A percentile compares a stretch with the other conserved stretches of the same genome.
phyloP scores from a whole-genome alignment of 164 flowering plant species.

The Nelumbo lutea region DNA sequence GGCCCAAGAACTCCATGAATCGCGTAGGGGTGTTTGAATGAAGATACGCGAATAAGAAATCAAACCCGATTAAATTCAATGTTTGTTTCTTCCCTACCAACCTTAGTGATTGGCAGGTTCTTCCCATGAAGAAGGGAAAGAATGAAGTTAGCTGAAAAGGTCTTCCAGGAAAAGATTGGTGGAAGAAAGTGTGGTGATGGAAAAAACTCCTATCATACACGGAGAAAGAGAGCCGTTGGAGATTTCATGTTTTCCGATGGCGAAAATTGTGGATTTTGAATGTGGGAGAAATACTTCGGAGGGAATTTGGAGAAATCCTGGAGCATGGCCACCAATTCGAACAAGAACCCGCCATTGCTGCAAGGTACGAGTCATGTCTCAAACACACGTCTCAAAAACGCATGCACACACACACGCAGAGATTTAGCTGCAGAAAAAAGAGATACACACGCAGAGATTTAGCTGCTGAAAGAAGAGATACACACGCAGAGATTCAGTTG shows the following conservation, averaged over 20 bases:
- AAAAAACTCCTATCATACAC: constrained; percentile 25
- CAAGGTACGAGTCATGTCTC: no score
- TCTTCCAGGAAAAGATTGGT: constrained; percentile 25
- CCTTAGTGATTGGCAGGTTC: constrained; percentile 34
- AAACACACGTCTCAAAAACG: no score
- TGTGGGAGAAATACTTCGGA: constrained; percentile 40
- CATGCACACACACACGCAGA: no score
- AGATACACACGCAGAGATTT: no score
- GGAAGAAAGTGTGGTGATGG: constrained; percentile 51
- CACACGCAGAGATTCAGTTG: no score
- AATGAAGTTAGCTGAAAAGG: constrained; percentile 32
- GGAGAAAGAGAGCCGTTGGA: constrained; percentile 35
- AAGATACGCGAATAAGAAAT: constrained; percentile 53
- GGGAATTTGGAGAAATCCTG: constrained; percentile 42
- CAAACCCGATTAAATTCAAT: constrained; percentile 53
- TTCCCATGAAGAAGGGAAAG: constrained; percentile 30
- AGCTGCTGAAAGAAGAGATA: no score
- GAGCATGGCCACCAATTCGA: constrained; percentile 24
- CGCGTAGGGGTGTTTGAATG: constrained; percentile 25
- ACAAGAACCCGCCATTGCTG: constrained; percentile 19
- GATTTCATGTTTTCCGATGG: constrained; percentile 46
- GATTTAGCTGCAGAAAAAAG: no score
- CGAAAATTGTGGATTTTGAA: constrained; percentile 46
- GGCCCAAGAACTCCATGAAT: constrained; percentile 60
- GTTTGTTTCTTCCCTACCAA: constrained; percentile 7